phyloP scores from a whole-genome alignment of 495 filamentous ascomycete species.

The Penicillium alfredii region DNA sequence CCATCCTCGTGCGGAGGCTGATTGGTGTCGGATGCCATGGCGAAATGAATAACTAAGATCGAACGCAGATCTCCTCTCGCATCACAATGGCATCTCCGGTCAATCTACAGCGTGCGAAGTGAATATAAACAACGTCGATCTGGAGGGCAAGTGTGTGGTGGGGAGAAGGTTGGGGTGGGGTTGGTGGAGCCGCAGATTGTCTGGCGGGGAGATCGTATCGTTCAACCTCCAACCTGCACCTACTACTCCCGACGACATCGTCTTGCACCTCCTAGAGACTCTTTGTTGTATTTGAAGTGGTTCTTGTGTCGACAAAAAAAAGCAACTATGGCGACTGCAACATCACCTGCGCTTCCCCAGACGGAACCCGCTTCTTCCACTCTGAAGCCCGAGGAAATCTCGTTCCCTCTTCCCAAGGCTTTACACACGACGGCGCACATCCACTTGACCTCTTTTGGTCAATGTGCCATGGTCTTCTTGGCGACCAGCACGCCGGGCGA shows the following conservation, averaged over 20 bases:
- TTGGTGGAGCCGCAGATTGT: conserved; percentile 14
- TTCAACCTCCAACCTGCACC: conserved; percentile 8
- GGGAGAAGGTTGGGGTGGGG: conserved; percentile 15
- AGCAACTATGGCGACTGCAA: conserved; percentile 10
- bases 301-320: conserved; percentile 1
- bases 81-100: no score
- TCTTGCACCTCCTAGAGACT: no score
- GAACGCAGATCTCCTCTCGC: conserved; percentile 3
- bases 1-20: conserved; percentile 19
- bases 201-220: conserved; percentile 14
- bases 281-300: no score
- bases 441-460: conserved; percentile 62
- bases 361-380: conserved; percentile 21
- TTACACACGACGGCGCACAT: conserved; percentile 75
- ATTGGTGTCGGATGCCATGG: conserved; percentile 17
- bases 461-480: conserved; percentile 67
- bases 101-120: no score
- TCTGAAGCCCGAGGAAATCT: conserved; percentile 55
- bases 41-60: neutral
- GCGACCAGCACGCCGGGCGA: conserved; percentile 64
- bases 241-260: no score
- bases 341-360: conserved; percentile 8
- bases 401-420: conserved; percentile 70
- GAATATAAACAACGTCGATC: no score
- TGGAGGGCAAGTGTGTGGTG: conserved; percentile 8